Conservation (phyloP, 169 alveolate species). For the Theileria annulata region DNA sequence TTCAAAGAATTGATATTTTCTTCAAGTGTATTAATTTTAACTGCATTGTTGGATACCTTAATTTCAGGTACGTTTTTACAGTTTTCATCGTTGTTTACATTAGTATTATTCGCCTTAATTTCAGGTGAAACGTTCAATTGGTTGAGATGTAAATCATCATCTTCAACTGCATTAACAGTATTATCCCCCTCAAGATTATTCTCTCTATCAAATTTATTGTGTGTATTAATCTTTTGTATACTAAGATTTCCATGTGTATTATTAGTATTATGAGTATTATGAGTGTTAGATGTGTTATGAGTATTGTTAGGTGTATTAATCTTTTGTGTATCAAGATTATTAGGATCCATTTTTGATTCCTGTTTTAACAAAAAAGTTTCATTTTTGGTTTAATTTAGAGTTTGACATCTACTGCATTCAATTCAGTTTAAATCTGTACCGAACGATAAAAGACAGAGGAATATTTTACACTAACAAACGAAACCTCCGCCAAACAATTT, state of each 20-base stretch:
- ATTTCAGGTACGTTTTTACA: background rate
- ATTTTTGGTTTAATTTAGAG: background rate
- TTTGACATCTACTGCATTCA: background rate
- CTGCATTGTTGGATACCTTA: constrained; percentile 2
- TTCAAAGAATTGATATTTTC: background rate
- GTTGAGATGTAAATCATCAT: background rate
- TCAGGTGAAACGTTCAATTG: constrained; percentile 5
- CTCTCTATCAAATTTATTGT: background rate
- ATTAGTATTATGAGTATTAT: background rate
- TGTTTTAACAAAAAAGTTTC: background rate
- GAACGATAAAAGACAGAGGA: background rate
- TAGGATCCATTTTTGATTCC: constrained; percentile 16
- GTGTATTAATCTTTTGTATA: constrained; percentile 10
- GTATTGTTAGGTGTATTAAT: background rate
- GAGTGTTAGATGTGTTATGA: background rate
- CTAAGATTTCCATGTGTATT: background rate
- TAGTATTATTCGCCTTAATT: background rate
- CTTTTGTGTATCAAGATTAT: constrained; percentile 12
- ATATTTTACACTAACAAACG: background rate
- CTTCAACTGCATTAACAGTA: constrained; percentile 1
- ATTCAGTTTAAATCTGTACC: background rate
- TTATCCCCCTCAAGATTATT: background rate
- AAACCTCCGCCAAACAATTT: background rate
- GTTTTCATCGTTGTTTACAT: background rate
- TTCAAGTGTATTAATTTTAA: background rate